These are phyloP conservation scores for Biancaea sappan DNA, from an alignment of 306 rosid genomes.

Conservation along the genomic window DNA sequence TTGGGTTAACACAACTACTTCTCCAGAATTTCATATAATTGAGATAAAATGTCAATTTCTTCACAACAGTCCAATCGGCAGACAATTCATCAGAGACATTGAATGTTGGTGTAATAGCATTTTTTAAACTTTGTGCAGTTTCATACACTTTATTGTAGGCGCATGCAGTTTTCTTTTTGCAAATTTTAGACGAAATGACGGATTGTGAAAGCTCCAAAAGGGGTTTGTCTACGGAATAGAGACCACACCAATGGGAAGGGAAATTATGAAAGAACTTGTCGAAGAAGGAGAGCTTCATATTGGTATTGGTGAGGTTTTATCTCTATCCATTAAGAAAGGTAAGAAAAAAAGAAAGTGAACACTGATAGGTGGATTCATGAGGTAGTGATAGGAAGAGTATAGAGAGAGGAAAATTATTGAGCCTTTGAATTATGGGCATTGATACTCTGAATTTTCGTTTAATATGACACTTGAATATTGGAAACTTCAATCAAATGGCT, in stretches of 20 bases:
- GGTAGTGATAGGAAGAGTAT: background rate
- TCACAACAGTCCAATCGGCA: conserved; percentile 8
- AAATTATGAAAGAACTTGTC: conserved; percentile 7
- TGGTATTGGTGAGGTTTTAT: background rate
- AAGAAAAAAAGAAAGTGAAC: background rate
- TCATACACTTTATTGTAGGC: conserved; percentile 2
- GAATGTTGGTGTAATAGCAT: background rate
- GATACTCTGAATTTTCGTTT: background rate
- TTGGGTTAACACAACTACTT: background rate
- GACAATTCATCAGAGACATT: conserved; percentile 1
- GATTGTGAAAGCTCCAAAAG: conserved; percentile 11
- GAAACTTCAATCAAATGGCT: background rate
- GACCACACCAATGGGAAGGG: background rate
- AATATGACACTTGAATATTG: background rate
- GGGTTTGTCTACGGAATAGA: background rate
- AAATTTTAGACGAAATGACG: conserved; percentile 7
- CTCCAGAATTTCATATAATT: background rate
- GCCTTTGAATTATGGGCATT: background rate
- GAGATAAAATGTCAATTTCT: conserved; percentile 19
- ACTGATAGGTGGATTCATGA: background rate
- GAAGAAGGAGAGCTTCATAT: conserved; percentile 5
- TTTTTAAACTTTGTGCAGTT: conserved; percentile 18
- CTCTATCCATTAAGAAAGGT: conserved; percentile 17
- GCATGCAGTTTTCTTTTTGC: conserved; percentile 16
- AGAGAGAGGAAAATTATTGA: background rate